Evolutionary conservation across 2,329 filamentous ascomycete genomes (phyloP).

Genomic region (Eutypella sp.): DNA sequence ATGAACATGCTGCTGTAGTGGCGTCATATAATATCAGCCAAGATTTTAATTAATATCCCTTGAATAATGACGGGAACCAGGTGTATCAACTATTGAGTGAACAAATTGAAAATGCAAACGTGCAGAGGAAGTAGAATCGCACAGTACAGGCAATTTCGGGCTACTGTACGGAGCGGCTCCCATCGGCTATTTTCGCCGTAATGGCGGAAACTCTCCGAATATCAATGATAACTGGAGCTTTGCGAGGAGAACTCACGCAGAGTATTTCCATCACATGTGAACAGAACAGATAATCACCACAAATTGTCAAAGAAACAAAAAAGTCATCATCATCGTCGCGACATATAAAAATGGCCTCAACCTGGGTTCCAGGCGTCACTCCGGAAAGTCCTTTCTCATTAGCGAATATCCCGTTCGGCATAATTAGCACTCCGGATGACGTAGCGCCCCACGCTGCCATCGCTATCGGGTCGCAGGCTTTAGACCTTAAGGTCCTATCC

Average conservation of each 20-base stretch:
- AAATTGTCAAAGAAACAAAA: not conserved
- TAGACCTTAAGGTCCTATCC: conserved; percentile 55
- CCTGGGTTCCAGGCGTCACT: conserved; percentile 29
- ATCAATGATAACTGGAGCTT: too few relatives aligned
- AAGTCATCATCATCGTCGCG: too few relatives aligned
- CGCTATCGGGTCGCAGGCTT: conserved; percentile 66
- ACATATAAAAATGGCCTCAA: conserved; percentile 14
- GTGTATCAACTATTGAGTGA: too few relatives aligned
- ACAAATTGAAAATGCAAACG: too few relatives aligned
- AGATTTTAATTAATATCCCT: too few relatives aligned
- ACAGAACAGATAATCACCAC: too few relatives aligned
- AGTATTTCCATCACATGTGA: too few relatives aligned
- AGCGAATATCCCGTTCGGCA: conserved; percentile 77
- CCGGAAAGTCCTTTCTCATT: conserved; percentile 58
- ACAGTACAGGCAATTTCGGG: not conserved
- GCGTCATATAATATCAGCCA: too few relatives aligned
- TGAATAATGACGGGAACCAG: too few relatives aligned
- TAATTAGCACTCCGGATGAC: conserved; percentile 62
- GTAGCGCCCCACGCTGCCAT: conserved; percentile 58
- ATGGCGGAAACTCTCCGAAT: too few relatives aligned
- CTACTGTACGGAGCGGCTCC: not conserved
- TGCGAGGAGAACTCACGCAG: not conserved
- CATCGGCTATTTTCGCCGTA: not conserved
- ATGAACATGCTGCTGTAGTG: too few relatives aligned
- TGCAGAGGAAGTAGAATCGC: too few relatives aligned